phyloP scores from a whole-genome alignment of 108 stramenopile species.

The Nannochloropsis granulata region DNA sequence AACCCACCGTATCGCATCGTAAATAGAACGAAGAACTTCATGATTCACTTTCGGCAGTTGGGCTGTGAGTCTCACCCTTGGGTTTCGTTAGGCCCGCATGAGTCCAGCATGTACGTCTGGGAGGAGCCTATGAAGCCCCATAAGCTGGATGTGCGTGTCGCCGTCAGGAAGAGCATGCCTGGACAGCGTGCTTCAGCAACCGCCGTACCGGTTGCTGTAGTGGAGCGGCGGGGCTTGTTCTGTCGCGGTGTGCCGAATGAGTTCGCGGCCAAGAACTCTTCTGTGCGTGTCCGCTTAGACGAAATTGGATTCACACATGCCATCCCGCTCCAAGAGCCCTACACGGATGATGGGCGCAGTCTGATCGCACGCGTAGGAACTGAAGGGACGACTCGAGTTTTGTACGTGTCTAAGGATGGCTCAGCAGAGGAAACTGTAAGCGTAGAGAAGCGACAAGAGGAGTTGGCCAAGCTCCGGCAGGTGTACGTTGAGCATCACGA shows the following conservation, averaged over 20 bases:
- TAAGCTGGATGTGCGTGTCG: not conserved
- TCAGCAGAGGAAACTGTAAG: not conserved
- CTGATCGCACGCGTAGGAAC: not conserved
- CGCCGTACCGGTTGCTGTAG: not conserved
- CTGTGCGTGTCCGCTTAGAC: not conserved
- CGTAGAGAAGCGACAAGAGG: not conserved
- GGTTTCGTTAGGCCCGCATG: not conserved
- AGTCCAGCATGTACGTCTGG: slow-evolving; percentile 10
- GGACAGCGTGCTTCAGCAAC: not conserved
- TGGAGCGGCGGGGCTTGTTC: not conserved
- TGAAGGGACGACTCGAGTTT: not conserved
- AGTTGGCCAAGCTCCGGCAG: not conserved
- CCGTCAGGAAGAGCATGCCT: not conserved
- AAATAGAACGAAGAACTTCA: not conserved
- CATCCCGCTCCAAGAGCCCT: not conserved
- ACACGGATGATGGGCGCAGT: not conserved
- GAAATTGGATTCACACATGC: not conserved
- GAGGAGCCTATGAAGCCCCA: slow-evolving; percentile 24
- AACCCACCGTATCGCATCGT: not conserved
- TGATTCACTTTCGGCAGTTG: not conserved
- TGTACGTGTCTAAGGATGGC: not conserved
- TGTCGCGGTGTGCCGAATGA: not conserved
- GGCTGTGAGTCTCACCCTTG: not conserved
- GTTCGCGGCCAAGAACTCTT: not conserved
- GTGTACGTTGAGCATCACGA: not conserved